Evolutionary conservation across 495 filamentous ascomycete genomes (phyloP).

Genomic region (Alectoria sarmentosa): DNA sequence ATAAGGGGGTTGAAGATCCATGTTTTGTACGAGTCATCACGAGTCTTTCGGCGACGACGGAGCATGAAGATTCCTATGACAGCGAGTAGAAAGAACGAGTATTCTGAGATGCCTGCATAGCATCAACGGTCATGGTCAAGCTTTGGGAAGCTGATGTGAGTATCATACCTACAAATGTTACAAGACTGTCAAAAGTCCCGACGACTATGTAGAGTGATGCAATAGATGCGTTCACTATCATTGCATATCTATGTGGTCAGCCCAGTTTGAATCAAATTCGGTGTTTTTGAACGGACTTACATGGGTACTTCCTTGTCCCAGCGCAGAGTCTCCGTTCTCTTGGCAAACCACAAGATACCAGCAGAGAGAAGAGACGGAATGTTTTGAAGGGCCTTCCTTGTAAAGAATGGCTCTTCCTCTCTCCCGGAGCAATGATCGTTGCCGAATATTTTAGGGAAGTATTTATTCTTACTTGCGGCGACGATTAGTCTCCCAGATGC

Average conservation of each 20-base stretch:
- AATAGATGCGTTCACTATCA: not conserved
- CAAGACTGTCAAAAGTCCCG: constrained; percentile 11
- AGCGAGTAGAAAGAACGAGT: constrained; percentile 4
- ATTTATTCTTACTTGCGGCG: constrained; percentile 9
- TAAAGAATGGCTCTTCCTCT: not conserved
- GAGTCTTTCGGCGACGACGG: constrained; percentile 1
- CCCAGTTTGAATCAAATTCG: not conserved
- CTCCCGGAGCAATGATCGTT: constrained; percentile 11
- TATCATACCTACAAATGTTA: not conserved
- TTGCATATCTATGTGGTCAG: not conserved
- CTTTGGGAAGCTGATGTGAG: not conserved
- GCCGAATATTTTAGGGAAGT: constrained; percentile 7
- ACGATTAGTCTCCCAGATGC: constrained; percentile 6
- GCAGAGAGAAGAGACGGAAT: not conserved
- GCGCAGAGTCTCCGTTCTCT: constrained; percentile 5
- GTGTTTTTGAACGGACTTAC: not conserved
- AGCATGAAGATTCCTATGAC: not conserved
- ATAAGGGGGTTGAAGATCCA: constrained; percentile 4
- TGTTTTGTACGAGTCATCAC: not conserved
- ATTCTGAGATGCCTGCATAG: constrained; percentile 9
- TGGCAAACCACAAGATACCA: not conserved
- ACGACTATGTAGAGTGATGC: constrained; percentile 2
- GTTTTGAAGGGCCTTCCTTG: not conserved
- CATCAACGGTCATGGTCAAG: not conserved
- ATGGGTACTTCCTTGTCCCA: constrained; percentile 9